Conservation (phyloP, 306 rosid species). For the Neltuma alba region DNA sequence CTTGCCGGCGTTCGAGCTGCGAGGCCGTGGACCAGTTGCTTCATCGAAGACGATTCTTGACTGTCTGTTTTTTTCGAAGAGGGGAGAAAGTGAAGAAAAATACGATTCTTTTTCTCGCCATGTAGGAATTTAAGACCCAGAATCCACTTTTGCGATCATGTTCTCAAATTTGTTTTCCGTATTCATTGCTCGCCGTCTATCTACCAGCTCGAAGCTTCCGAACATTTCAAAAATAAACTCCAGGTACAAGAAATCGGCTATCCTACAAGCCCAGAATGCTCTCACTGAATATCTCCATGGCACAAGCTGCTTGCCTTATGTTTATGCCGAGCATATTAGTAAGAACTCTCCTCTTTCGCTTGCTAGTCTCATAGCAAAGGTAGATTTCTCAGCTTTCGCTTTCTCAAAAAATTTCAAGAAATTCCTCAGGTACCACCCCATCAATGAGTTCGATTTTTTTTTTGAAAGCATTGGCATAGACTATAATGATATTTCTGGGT, state of each 20-base stretch:
- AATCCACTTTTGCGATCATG: constrained; percentile 5
- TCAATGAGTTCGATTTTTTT: constrained; percentile 85
- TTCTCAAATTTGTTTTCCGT: not conserved
- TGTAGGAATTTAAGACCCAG: not conserved
- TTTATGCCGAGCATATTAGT: constrained; percentile 67
- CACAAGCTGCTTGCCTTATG: constrained; percentile 64
- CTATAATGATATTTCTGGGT: constrained; percentile 34
- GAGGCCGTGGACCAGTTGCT: not conserved
- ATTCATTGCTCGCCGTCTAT: constrained; percentile 47
- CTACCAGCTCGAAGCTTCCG: constrained; percentile 39
- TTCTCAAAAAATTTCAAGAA: constrained; percentile 50
- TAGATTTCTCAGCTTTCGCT: constrained; percentile 40
- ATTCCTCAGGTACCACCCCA: constrained; percentile 77
- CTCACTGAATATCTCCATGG: constrained; percentile 73
- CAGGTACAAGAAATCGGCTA: constrained; percentile 48
- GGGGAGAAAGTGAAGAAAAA: not conserved
- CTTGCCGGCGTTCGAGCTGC: not conserved
- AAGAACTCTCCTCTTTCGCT: constrained; percentile 51
- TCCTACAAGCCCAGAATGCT: constrained; percentile 56
- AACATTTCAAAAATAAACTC: constrained; percentile 40
- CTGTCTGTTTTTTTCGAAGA: not conserved
- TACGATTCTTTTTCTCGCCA: not conserved
- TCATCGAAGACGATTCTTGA: not conserved
- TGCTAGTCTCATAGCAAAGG: constrained; percentile 52
- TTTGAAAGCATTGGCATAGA: constrained; percentile 81